Evolutionary conservation across 495 filamentous ascomycete genomes (phyloP).

Genomic region (Barbatosphaeria neglecta): DNA sequence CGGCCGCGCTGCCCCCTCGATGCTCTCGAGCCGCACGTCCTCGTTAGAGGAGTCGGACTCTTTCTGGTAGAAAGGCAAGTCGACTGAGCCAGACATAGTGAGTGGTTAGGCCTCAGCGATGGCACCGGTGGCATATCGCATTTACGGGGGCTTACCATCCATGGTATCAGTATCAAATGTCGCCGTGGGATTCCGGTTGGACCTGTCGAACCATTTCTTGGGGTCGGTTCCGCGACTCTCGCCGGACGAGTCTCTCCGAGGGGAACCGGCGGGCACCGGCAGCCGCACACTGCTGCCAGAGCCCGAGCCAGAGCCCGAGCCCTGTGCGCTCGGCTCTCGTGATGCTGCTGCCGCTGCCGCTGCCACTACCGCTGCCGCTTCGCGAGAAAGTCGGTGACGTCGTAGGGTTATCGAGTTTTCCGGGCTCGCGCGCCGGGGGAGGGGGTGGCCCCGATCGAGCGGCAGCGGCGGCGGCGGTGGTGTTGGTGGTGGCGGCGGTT

Average conservation of each 20-base stretch:
- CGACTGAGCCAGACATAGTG: conserved; percentile 17
- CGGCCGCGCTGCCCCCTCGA: neutral
- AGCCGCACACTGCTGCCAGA: neutral
- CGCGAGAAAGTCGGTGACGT: conserved; percentile 27
- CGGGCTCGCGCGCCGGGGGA: conserved; percentile 24
- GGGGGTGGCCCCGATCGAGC: conserved; percentile 16
- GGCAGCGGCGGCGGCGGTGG: no score
- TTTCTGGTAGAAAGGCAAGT: conserved; percentile 43
- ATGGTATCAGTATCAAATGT: conserved; percentile 19
- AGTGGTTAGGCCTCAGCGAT: neutral
- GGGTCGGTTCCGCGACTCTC: conserved; percentile 32
- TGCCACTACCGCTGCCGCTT: conserved; percentile 10
- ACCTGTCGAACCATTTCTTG: conserved; percentile 35
- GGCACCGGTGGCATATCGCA: neutral
- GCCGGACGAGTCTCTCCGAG: conserved; percentile 25
- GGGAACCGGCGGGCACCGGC: conserved; percentile 1
- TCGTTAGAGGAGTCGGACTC: conserved; percentile 33
- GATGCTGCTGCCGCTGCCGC: neutral
- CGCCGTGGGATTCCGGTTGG: conserved; percentile 26
- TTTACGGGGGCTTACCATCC: conserved; percentile 14
- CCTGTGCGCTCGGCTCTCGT: neutral
- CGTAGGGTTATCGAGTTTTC: conserved; percentile 28
- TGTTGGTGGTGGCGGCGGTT: no score
- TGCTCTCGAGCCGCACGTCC: conserved; percentile 4
- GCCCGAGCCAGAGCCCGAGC: neutral